These are phyloP conservation scores for Sarcomyxa edulis DNA, from an alignment of 768 basidiomycete genomes.

Conservation along the genomic window DNA sequence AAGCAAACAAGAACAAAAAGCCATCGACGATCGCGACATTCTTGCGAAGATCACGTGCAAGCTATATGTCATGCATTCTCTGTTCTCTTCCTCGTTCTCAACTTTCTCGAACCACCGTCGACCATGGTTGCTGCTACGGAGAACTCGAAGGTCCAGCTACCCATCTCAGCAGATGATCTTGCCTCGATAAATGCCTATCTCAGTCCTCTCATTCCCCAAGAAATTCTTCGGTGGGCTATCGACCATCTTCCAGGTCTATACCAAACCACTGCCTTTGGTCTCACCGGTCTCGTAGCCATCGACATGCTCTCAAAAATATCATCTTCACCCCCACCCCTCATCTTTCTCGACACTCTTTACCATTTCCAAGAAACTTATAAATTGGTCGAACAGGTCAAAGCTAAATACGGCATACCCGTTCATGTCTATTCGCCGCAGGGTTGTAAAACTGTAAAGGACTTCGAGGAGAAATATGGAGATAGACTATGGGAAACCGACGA, in stretches of 20 bases:
- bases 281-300: constrained; percentile 89
- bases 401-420: constrained; percentile 66
- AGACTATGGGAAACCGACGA: constrained; percentile 88
- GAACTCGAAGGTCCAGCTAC: too few species aligned
- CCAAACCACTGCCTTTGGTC: constrained; percentile 96
- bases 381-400: constrained; percentile 77
- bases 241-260: constrained; percentile 72
- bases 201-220: constrained; percentile 64
- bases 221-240: constrained; percentile 84
- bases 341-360: constrained; percentile 96
- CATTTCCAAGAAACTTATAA: constrained; percentile 93
- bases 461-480: constrained; percentile 76
- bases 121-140: too few species aligned
- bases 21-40: too few species aligned
- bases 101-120: too few species aligned
- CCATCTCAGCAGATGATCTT: constrained; percentile 55
- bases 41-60: too few species aligned
- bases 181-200: constrained; percentile 72
- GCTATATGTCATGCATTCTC: too few species aligned
- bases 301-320: constrained; percentile 92
- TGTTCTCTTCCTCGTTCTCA: too few species aligned
- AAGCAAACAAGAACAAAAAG: too few species aligned
- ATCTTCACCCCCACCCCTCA: constrained; percentile 65
- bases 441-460: constrained; percentile 62
- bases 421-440: constrained; percentile 76